A percentile compares a stretch with the other conserved stretches of the same genome.
Evolutionary conservation across 1,284 basidiomycete genomes (phyloP).

Genomic region (Butyriboletus appendiculatus): DNA sequence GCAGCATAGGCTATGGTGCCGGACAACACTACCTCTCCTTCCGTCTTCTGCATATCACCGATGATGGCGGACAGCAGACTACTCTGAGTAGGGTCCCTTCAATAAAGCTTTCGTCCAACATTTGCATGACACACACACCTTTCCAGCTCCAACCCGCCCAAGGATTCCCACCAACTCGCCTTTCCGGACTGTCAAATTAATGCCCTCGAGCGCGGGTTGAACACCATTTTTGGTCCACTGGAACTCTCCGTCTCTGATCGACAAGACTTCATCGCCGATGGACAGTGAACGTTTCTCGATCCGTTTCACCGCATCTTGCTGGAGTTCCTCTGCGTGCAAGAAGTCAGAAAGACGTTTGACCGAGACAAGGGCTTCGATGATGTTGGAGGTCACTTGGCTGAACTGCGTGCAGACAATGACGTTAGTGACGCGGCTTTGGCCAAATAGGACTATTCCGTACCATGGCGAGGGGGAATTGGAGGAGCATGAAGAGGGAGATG

Average conservation of each 20-base stretch:
- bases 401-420: conserved; percentile 43
- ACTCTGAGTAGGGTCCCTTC: conserved; percentile 42
- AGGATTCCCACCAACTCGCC: conserved; percentile 89
- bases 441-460: conserved; percentile 36
- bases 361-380: conserved; percentile 88
- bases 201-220: conserved; percentile 73
- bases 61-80: conserved; percentile 74
- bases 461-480: conserved; percentile 90
- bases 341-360: conserved; percentile 80
- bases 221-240: conserved; percentile 60
- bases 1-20: conserved; percentile 88
- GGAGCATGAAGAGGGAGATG: conserved; percentile 89
- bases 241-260: no score
- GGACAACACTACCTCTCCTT: conserved; percentile 71
- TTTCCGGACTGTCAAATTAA: conserved; percentile 75
- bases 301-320: conserved; percentile 62
- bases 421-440: conserved; percentile 1
- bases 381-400: conserved; percentile 69
- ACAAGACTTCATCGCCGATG: no score
- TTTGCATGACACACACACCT: conserved; percentile 47
- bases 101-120: not conserved
- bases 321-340: conserved; percentile 79
- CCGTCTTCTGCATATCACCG: conserved; percentile 42
- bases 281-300: conserved; percentile 43
- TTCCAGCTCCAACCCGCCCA: conserved; percentile 92